Conservation (phyloP, 2,329 filamentous ascomycete species). For the Tolypocladium endophyticum region DNA sequence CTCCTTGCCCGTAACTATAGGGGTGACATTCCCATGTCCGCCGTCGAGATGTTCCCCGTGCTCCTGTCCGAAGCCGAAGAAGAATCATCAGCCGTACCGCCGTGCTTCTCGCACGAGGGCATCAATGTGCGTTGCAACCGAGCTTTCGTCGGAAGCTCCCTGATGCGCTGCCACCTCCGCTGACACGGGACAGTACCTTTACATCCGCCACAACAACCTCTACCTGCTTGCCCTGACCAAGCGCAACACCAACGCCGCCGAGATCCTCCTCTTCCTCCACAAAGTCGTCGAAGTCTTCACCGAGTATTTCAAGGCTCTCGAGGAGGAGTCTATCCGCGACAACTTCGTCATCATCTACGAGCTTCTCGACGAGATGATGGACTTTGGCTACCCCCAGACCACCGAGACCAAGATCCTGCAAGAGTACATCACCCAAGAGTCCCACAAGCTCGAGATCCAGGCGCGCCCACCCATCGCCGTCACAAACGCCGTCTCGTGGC, state of each 20-base stretch:
- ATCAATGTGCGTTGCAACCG: constrained; percentile 69
- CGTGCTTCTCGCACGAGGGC: constrained; percentile 96
- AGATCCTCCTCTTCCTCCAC: constrained; percentile 96
- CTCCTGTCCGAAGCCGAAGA: constrained; percentile 97
- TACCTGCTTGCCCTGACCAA: constrained; percentile 97
- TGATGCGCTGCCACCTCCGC: neutral
- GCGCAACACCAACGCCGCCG: constrained; percentile 96
- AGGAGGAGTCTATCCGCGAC: constrained; percentile 97
- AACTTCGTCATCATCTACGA: constrained; percentile 99
- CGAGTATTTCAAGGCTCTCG: constrained; percentile 98
- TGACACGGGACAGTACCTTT: constrained; percentile 63
- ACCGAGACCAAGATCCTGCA: constrained; percentile 98
- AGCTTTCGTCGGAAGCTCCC: neutral
- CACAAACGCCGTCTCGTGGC: constrained; percentile 96
- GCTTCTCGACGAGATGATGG: constrained; percentile 99
- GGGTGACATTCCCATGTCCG: constrained; percentile 97
- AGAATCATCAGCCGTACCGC: constrained; percentile 93
- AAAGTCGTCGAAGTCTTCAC: constrained; percentile 98
- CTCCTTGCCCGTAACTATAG: constrained; percentile 97
- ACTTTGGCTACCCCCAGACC: constrained; percentile 97
- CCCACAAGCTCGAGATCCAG: constrained; percentile 95
- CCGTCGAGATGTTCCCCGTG: constrained; percentile 94
- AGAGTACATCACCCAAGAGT: constrained; percentile 99
- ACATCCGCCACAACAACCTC: constrained; percentile 98
- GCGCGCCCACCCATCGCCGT: constrained; percentile 94